These are phyloP conservation scores for Neopestalotiopsis sp. DNA, from an alignment of 2,329 filamentous ascomycete genomes.

Conservation along the genomic window DNA sequence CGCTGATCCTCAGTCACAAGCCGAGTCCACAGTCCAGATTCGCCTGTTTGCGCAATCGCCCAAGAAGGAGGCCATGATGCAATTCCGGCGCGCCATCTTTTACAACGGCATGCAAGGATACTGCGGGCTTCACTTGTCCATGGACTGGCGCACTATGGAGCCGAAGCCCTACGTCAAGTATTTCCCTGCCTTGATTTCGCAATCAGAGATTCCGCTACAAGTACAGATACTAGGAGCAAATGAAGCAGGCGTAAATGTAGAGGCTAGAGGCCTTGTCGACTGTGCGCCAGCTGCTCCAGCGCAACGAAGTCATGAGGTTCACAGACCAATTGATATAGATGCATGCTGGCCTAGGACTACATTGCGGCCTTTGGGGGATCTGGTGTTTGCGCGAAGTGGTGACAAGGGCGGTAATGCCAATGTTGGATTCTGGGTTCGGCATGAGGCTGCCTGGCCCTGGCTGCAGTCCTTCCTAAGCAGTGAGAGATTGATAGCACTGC, in stretches of 20 bases:
- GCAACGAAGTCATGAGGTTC: constrained; percentile 27
- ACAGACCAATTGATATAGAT: constrained; percentile 20
- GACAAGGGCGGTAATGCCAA: constrained; percentile 22
- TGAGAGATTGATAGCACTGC: background rate
- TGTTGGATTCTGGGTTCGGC: constrained; percentile 28
- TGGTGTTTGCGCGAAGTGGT: constrained; percentile 38
- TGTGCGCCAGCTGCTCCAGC: constrained; percentile 21
- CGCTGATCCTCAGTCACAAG: constrained; percentile 35
- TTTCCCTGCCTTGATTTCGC: constrained; percentile 30
- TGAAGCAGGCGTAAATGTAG: constrained; percentile 20
- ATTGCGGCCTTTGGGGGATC: constrained; percentile 33
- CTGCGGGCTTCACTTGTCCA: constrained; percentile 28
- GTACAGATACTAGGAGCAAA: constrained; percentile 27
- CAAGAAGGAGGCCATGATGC: constrained; percentile 33
- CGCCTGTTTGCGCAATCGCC: constrained; percentile 43
- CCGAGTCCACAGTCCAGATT: constrained; percentile 41
- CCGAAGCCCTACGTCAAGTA: constrained; percentile 32
- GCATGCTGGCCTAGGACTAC: constrained; percentile 20
- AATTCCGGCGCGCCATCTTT: constrained; percentile 31
- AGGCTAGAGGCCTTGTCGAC: constrained; percentile 22
- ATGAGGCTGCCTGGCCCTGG: constrained; percentile 26
- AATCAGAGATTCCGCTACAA: constrained; percentile 23
- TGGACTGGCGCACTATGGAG: constrained; percentile 31
- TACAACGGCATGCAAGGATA: constrained; percentile 30
- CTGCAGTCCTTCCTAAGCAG: constrained; percentile 17